Percentiles rank a stretch among this genome's conserved stretches.
Conservation (phyloP, 1,284 basidiomycete species). For the Trichosporon sp. region DNA sequence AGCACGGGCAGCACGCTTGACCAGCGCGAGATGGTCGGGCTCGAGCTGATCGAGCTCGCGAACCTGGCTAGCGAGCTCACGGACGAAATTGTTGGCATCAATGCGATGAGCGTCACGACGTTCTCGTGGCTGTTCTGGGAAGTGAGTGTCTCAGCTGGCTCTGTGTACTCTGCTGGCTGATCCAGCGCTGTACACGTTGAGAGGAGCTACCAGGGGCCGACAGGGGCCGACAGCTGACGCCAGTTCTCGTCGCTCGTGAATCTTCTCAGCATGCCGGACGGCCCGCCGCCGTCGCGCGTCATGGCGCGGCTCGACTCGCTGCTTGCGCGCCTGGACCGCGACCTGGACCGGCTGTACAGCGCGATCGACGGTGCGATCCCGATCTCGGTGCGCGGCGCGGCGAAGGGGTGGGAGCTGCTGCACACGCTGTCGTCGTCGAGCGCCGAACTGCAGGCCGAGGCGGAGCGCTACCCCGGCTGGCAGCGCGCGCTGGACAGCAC, state of each 20-base stretch:
- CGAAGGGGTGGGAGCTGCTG: conserved; percentile 11
- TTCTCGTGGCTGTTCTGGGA: conserved; percentile 47
- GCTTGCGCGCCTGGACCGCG: conserved; percentile 28
- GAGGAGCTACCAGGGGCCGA: no score
- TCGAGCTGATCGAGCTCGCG: conserved; percentile 40
- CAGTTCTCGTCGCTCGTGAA: conserved; percentile 36
- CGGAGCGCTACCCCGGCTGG: conserved; percentile 37
- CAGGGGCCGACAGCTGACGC: no score
- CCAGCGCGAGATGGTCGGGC: conserved; percentile 32
- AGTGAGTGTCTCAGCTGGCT: conserved; percentile 23
- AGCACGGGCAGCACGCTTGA: conserved; percentile 35
- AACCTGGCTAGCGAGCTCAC: conserved; percentile 37
- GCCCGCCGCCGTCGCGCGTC: conserved; percentile 12
- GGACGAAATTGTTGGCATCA: conserved; percentile 39
- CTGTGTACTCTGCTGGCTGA: no score
- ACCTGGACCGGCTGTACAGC: conserved; percentile 30
- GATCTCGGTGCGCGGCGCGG: conserved; percentile 6
- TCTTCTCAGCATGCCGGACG: conserved; percentile 24
- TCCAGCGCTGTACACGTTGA: no score
- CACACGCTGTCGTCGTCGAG: not conserved
- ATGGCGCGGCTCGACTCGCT: conserved; percentile 33
- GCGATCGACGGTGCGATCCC: conserved; percentile 12
- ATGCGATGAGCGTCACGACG: conserved; percentile 39
- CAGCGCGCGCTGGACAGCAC: conserved; percentile 27
- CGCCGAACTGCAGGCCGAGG: conserved; percentile 18